Conservation (phyloP, 164 flowering plant genomes). For the Vitis riparia region DNA sequence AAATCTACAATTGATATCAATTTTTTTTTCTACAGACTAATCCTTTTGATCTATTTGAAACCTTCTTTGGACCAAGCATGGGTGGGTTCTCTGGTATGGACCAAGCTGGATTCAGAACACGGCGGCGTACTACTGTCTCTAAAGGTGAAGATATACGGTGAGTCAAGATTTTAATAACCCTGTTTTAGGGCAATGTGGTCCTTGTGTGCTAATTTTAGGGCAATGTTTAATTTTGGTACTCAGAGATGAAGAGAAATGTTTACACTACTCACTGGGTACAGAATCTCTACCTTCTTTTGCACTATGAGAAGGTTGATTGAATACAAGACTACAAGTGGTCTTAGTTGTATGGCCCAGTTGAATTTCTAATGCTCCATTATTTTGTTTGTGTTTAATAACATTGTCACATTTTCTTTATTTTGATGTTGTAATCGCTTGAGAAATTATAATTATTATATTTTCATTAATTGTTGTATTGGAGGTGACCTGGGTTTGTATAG, state of each 20-base stretch:
- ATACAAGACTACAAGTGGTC: no score
- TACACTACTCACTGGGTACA: no score
- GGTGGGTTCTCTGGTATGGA: slow-evolving; percentile 84
- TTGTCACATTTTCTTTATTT: neutral
- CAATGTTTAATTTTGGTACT: no score
- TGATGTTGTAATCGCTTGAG: neutral
- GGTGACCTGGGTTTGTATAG: neutral
- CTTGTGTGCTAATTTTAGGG: no score
- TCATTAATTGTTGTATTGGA: neutral
- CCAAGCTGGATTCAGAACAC: slow-evolving; percentile 63
- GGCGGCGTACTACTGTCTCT: slow-evolving; percentile 65
- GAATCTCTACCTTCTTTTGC: neutral
- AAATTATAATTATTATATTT: neutral
- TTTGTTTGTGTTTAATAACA: neutral
- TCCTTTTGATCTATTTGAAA: slow-evolving; percentile 97
- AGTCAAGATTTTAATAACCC: slow-evolving; percentile 18
- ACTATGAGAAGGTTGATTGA: no score
- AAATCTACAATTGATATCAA: neutral
- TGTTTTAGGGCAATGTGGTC: no score
- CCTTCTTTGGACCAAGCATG: slow-evolving; percentile 94
- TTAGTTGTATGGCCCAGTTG: neutral
- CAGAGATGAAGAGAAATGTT: no score
- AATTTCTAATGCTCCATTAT: neutral
- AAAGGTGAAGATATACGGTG: slow-evolving; percentile 97
- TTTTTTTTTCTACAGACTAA: slow-evolving; percentile 56